Base-by-base conservation (phyloP, 192 early-diverging fungal genomes). In the Jimgerdemannia flammicorona region DNA sequence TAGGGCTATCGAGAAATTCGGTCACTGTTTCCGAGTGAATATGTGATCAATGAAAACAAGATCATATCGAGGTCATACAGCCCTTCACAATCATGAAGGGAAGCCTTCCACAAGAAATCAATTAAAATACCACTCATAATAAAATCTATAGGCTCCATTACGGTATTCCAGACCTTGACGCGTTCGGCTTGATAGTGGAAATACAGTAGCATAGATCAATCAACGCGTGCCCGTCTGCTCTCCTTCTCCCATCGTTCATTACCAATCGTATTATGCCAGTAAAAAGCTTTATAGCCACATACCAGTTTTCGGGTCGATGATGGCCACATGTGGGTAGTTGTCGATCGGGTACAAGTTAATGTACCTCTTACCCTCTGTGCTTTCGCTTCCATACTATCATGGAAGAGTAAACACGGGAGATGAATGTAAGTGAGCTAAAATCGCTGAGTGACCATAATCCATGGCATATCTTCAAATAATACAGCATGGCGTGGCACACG, bases 291-390 rank as follows among this genome's bases (percentile, higher is more conserved):
- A n/a, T 44, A 18, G 70, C 11, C 4, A 17, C 66, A 64, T 80
- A 93, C 92, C 94, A 42, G 96, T 98, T 72, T 91, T 82, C 18
- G 97, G 93, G 79, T 98, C 96, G 42, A 98, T 89, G 67, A 92
- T 93, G 40, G 93, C 93, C 44, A 96, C 85, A 80, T 98, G 94
- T 14, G 97, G 97, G 70, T 87, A 96, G 9, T 63, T 72, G 4
- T 83, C 77, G 40, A 95, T 80, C 11, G 87, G 86, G 78, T 99
- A 98, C 73, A 93, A 92, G 7, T 70, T 91, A 6, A 80, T 80
- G 74, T 96, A 93, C 66, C 89, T 80, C 19, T 78, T 79, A 43
- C 96, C 96, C 66, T 95, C 95, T 0, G 84, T 70, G 42, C 87
- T 91, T 18, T 93, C 87, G 49, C 83, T 77, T 39, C 83, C 83